Evolutionary conservation across 805 yeast genomes (phyloP).

Genomic region (Kuraishia floccosa): DNA sequence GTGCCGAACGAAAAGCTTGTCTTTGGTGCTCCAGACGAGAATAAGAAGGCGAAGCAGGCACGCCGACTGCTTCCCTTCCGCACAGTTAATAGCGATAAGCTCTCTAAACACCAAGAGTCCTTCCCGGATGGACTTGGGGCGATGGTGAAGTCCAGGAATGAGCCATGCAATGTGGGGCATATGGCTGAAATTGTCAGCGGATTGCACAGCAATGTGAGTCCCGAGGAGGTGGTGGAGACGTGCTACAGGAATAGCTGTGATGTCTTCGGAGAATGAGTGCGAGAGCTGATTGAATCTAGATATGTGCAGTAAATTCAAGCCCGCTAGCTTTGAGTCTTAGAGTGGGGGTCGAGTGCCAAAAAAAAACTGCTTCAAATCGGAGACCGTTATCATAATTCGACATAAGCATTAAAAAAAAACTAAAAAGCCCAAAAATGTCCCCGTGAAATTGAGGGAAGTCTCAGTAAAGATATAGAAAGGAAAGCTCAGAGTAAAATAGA

Average conservation of each 20-base stretch:
- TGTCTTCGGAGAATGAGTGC: constrained; percentile 33
- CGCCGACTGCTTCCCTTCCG: constrained; percentile 21
- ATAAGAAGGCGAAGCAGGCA: no score
- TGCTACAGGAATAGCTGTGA: constrained; percentile 41
- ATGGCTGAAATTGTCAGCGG: constrained; percentile 63
- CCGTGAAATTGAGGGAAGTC: no score
- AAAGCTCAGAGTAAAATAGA: no score
- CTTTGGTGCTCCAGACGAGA: constrained; percentile 6
- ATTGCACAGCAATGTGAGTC: constrained; percentile 24
- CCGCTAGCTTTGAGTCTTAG: no score
- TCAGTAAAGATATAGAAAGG: no score
- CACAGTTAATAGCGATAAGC: constrained; percentile 41
- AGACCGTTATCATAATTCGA: no score
- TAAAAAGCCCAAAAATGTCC: no score
- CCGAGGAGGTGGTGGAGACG: constrained; percentile 30
- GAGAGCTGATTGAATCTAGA: no score
- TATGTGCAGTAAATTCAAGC: no score
- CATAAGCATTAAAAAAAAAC: no score
- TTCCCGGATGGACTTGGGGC: constrained; percentile 24
- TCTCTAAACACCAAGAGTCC: neutral
- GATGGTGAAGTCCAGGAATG: constrained; percentile 77
- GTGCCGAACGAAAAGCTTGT: neutral
- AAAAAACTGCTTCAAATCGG: no score
- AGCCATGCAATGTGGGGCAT: constrained; percentile 78
- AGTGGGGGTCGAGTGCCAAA: no score